Base-by-base conservation (phyloP, 805 yeast species). In the Komagataella mondaviorum region DNA sequence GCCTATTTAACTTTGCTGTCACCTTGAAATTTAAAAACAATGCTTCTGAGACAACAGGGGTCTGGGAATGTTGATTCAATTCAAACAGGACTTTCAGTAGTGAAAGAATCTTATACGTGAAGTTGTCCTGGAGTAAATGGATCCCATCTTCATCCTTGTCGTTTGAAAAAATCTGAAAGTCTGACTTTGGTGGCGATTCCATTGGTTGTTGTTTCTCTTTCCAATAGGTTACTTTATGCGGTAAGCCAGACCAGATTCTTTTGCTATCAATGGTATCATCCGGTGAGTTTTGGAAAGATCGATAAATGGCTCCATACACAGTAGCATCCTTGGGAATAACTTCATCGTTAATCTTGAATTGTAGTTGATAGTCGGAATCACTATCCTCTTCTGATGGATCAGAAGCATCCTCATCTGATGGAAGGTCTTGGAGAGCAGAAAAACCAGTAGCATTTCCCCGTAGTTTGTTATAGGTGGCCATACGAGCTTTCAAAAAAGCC, bases 1-100 rank as follows among this genome's bases (percentile, higher is more conserved):
- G 97, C 49, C 95, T 71, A 52, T 85, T 84, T 51, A 93, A 69
- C 63, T 90, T 91, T 0, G 95, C 95, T 6, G 95, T 83, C 17
- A 91, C 63, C 59, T 89, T 89, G 66, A 88, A 80, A 61, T 87
- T 89, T 57, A 82, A 68, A 59, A 88, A 90, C 10, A 62, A 46
- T 1, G 63, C 56, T 6, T 58, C 62, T 1, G 67, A 59, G 6
- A 24, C 14, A 4, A 23, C 23, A n/a, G 22, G 47, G 7, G 22
- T 14, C 17, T 46, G 46, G 6, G 22, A 10, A 44, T 16, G 18
- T n/a, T 20, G 52, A 49, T 72, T 73, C 56, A 77, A 63, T 10
- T 63, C 67, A 55, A 72, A 72, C 20, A 82, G 61, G 1, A 70
- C 62, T 53, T 71, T 79, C 52, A 85, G 63, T 6, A 83, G 58